Evolutionary conservation across 176 grass and related monocot genomes (phyloP).

Genomic region (Carex scoparia): DNA sequence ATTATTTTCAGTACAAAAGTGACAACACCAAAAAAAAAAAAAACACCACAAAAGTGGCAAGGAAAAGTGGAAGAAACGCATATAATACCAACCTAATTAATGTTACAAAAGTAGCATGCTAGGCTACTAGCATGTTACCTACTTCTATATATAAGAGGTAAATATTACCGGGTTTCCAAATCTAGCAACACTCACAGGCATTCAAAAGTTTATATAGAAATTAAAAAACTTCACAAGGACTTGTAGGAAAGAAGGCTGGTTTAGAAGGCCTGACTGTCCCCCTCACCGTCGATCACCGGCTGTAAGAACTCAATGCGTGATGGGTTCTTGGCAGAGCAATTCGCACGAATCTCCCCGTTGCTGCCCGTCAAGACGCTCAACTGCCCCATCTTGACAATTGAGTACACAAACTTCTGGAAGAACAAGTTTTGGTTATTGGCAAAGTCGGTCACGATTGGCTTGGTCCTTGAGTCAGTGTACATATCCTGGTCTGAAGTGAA

Average conservation of each 20-base stretch:
- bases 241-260: neutral
- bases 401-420: slow-evolving; percentile 64
- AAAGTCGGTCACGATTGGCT: slow-evolving; percentile 25
- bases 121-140: neutral
- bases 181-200: neutral
- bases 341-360: slow-evolving; percentile 41
- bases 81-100: neutral
- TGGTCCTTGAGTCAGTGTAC: slow-evolving; percentile 34
- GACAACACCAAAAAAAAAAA: too few species aligned
- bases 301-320: neutral
- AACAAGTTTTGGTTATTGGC: slow-evolving; percentile 44
- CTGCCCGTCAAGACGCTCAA: slow-evolving; percentile 48
- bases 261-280: slow-evolving; percentile 1
- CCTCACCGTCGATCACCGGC: neutral
- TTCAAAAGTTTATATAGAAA: neutral
- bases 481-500: slow-evolving; percentile 85
- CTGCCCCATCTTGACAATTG: slow-evolving; percentile 71
- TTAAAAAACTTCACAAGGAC: neutral
- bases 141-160: neutral
- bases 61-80: neutral
- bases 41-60: neutral
- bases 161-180: neutral
- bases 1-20: neutral
- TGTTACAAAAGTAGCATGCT: neutral
- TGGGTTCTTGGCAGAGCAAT: slow-evolving; percentile 46